Evolutionary conservation across 1,139 yeast species (phyloP), one percentile per base, ranked within the genome.

Genomic region (Pneumocystis oryctolagi): DNA sequence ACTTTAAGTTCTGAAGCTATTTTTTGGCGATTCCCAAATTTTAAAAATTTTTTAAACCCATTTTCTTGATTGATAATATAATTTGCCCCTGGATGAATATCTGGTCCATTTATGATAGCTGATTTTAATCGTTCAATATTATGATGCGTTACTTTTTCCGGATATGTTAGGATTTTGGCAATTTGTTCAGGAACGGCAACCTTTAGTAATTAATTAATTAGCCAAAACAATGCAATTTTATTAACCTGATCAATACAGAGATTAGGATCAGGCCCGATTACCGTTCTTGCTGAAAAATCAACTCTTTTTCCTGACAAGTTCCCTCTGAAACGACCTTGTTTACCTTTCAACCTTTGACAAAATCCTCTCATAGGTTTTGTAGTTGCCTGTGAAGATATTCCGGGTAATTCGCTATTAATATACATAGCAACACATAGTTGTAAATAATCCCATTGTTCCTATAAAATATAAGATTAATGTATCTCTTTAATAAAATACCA

Each of bases 321-420:
- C 68, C 99, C 99, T 79, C 99, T 82, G 76, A 94, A 94, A 73
- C 99, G 86, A 71, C 99, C 99, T 75, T 92, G 98, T 71, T 94
- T 94, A 74, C 99, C 99, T 77, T 94, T 94, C 67, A 94, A 79
- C 73, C 99, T 83, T 76, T 94, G 99, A 73, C 98, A 92, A 68
- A 94, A 84, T 8, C 97, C 99, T 72, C 98, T 79, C 66, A 92
- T 94, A 18, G 98, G 97, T 62, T 85, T 83, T 61, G 83, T 81
- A 12, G 74, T 75, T 69, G 73, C 72, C 12, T 76, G 76, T 4
- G 79, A 77, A 31, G 77, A 77, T 3, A 68, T 65, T 20, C 71
- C 71, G 1, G 80, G 80, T 58, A 96, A 85, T 74, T 94, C 99
- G 0, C 97, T 89, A 73, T 94, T 94, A 70, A 94, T 92, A 74